Evolutionary conservation across 179 eudicot species (phyloP), one percentile per base, ranked within the genome.

Genomic region (Patellifolia procumbens): DNA sequence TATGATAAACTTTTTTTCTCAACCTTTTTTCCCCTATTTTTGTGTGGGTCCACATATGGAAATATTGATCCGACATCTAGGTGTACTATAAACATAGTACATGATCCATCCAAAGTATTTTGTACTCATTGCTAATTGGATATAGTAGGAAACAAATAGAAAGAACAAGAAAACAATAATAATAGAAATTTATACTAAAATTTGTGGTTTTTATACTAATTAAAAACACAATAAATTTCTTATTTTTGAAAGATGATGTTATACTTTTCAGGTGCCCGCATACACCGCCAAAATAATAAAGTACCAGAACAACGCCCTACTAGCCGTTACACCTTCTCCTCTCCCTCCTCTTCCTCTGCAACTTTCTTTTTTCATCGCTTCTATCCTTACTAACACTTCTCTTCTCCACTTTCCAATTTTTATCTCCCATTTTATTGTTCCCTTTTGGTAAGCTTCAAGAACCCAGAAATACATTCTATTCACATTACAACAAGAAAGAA

Each of bases 211-310:
- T n/a, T n/a, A n/a, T n/a, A n/a, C n/a, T n/a, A n/a, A n/a, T n/a
- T n/a, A n/a, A n/a, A 55, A 22, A 55, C 1, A 55, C 7, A 55
- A n/a, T 55, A 20, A 42, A 3, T 42, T 42, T 42, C 45, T 42
- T 42, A 3, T 42, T n/a, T 65, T 65, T 46, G 58, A 68, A 68
- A 22, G 55, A 24, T 28, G 19, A 8, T 43, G 58, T 7, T 31
- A 19, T 63, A 5, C 39, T 76, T 63, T 65, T 35, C 64, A 66
- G 39, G 79, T 66, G n/a, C 20, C 64, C 79, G 64, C 61, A 28
- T 37, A 68, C 22, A 68, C 79, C 79, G 79, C 79, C 66, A 76
- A 76, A 53, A 26, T 42, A 55, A 3, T 68, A 48, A 68, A 68
- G 72, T 48, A 68, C 24, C 45, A 19, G 49, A 37, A 45, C n/a